Evolutionary conservation across 75 land plant genomes (phyloP).

Genomic region (Pinus tabuliformis): DNA sequence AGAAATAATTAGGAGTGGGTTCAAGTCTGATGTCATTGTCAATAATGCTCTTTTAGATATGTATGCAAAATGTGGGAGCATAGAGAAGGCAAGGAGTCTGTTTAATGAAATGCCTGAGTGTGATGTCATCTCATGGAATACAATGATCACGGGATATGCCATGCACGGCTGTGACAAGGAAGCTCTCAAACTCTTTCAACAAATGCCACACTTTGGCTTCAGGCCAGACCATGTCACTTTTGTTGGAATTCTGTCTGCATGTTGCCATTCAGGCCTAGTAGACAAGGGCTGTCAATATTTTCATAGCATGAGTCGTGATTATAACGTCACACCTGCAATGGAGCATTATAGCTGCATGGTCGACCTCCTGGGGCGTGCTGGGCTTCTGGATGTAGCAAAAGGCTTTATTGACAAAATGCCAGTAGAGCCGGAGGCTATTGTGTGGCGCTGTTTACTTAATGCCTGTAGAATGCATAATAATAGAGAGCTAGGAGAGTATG

Average conservation of each 20-base stretch:
- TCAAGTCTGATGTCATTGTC: background rate
- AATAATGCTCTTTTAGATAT: slow-evolving; percentile 9
- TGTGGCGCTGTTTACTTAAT: slow-evolving; percentile 7
- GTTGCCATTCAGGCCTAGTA: slow-evolving; percentile 6
- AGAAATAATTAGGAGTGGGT: background rate
- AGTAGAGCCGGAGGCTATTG: background rate
- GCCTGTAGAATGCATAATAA: slow-evolving; percentile 3
- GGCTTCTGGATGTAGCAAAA: background rate
- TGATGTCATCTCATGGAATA: slow-evolving; percentile 16
- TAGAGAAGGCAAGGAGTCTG: background rate
- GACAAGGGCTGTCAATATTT: background rate
- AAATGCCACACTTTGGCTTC: slow-evolving; percentile 7
- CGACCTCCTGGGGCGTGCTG: slow-evolving; percentile 14
- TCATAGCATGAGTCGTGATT: background rate
- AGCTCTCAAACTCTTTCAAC: slow-evolving; percentile 4
- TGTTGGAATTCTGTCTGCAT: background rate
- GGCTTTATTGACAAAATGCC: slow-evolving; percentile 8
- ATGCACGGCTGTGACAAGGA: background rate
- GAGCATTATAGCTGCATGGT: slow-evolving; percentile 9
- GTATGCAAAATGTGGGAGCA: slow-evolving; percentile 18
- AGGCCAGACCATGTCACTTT: slow-evolving; percentile 4
- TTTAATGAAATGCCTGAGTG: slow-evolving; percentile 9
- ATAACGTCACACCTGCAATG: background rate
- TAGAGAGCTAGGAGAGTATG: background rate
- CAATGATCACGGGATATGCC: slow-evolving; percentile 16